Percentiles rank a stretch among this genome's conserved stretches.
Evolutionary conservation across 768 basidiomycete genomes (phyloP).

Genomic region (Amylocystis lapponica): DNA sequence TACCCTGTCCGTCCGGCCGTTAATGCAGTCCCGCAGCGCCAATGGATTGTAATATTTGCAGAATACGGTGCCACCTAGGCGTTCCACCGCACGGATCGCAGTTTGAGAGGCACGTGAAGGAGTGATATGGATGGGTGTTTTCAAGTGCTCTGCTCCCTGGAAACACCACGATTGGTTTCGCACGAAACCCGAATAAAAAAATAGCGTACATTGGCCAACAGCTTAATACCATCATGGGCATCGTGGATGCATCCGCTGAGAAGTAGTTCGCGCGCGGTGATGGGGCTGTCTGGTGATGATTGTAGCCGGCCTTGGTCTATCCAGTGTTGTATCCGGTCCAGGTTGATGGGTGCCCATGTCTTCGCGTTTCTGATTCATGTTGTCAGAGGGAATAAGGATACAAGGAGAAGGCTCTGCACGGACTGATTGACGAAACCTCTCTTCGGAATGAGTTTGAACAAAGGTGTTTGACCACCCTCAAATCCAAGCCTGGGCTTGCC

Average conservation of each 20-base stretch:
- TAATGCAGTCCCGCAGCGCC: conserved; percentile 73
- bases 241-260: conserved; percentile 85
- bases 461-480: conserved; percentile 95
- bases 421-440: conserved; percentile 91
- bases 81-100: conserved; percentile 82
- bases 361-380: conserved; percentile 55
- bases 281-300: conserved; percentile 74
- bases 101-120: conserved; percentile 82
- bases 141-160: conserved; percentile 64
- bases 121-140: conserved; percentile 68
- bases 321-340: conserved; percentile 88
- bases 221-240: conserved; percentile 86
- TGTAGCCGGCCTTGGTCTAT: conserved; percentile 78
- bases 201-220: conserved; percentile 69
- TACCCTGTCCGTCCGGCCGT: conserved; percentile 62
- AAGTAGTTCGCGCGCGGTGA: conserved; percentile 83
- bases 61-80: conserved; percentile 73
- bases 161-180: conserved; percentile 1
- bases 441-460: conserved; percentile 89
- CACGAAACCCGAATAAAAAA: conserved; percentile 1
- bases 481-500: conserved; percentile 80
- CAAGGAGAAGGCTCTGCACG: conserved; percentile 25
- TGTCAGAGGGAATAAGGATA: not conserved
- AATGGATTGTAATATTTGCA: conserved; percentile 91
- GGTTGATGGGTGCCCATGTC: conserved; percentile 76